Evolutionary conservation across 2,329 filamentous ascomycete species (phyloP), one percentile per base, ranked within the genome.

Genomic region (Exserohilum rostratum): DNA sequence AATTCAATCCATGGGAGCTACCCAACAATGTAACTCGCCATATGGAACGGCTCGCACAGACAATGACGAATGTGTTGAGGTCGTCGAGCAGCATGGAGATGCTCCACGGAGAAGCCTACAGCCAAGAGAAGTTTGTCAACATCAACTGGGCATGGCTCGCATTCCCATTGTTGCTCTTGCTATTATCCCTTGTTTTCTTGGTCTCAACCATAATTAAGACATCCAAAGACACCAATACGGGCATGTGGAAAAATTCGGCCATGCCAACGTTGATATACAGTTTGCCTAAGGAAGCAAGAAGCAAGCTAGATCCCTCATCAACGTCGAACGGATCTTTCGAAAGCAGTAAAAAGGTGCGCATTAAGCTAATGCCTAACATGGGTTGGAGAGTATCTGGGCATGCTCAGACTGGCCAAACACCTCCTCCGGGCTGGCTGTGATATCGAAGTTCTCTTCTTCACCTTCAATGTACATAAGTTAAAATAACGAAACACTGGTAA

Each of bases 101-200:
- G 34, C 15, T 62, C 0, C 0, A 0, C 2, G 66, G 62, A 1
- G 25, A 46, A 3, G 62, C 65, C 2, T 70, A 46, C 30, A 47
- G 18, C 0, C 22, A 18, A n/a, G 49, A 58, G n/a, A 64, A 35
- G 0, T 60, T 44, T n/a, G 43, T 74, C 0, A 5, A 10, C 0
- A 54, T 70, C 1, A 40, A 52, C 12, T 72, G 69, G 68, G 57
- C 5, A 3, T 73, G 69, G 70, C 45, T 72, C 0, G 50, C 52
- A 0, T 61, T 72, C 9, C 71, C 71, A 0, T 31, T 71, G 4
- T 22, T 34, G 4, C 42, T 73, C 0, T 53, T 73, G 0, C 0
- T 62, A 1, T 18, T 69, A 2, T 64, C 53, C 15, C 30, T 71
- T 0, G 6, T 64, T 0, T 73, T 73, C 33, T 50, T 73, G 7